Conservation (phyloP, 148 eudicot species). For the Rhododendron kiyosumense region DNA sequence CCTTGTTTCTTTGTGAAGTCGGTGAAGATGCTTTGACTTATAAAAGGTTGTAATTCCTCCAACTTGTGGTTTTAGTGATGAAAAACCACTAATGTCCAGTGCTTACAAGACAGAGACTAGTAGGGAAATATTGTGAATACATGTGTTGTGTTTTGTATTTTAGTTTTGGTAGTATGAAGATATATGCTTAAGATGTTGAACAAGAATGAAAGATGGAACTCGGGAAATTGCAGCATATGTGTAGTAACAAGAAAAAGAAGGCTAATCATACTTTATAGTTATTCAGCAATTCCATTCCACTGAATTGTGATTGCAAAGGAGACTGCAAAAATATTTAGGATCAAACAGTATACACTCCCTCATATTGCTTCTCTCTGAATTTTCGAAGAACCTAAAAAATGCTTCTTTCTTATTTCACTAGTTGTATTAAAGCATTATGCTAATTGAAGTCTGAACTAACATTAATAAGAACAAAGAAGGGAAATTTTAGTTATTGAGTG, state of each 20-base stretch:
- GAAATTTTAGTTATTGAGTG: not conserved
- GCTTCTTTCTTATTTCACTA: not conserved
- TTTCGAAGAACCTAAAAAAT: not conserved
- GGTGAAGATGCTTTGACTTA: not conserved
- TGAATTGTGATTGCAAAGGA: not conserved
- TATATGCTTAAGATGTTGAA: not conserved
- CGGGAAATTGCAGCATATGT: not conserved
- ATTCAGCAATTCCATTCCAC: not conserved
- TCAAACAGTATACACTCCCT: not conserved
- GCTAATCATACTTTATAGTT: not conserved
- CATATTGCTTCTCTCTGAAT: not conserved
- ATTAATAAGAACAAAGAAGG: not conserved
- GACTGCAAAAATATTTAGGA: not conserved
- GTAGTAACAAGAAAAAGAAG: not conserved
- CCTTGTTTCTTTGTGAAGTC: not conserved
- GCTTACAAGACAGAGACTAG: not conserved
- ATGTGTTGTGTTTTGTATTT: not conserved
- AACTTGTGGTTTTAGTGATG: not conserved
- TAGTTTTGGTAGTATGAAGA: not conserved
- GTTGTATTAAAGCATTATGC: not conserved
- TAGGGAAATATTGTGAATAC: not conserved
- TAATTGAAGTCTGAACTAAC: not conserved
- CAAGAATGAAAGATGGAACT: not conserved
- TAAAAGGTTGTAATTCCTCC: not conserved
- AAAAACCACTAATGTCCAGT: not conserved